phyloP scores from a whole-genome alignment of 139 green algal species.

The Zygnema cylindricum region DNA sequence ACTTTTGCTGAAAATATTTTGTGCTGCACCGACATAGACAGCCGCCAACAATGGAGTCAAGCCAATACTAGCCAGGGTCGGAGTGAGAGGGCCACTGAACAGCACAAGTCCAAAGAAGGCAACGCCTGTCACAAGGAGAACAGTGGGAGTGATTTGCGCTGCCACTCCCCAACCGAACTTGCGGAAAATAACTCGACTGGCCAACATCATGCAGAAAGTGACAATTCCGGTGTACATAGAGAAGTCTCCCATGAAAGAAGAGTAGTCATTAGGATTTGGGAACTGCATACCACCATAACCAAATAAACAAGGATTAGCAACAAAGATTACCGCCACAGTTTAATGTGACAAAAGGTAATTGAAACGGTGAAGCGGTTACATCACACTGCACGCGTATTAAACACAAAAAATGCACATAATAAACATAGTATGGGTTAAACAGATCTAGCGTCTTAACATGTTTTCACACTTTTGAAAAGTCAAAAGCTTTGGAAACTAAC shows the following conservation, averaged over 20 bases:
- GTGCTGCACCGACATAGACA: slow-evolving; percentile 93
- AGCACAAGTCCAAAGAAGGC: slow-evolving; percentile 97
- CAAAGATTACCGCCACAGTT: too few relatives aligned
- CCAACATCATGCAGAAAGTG: slow-evolving; percentile 97
- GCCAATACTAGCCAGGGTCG: slow-evolving; percentile 80
- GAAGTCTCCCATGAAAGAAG: slow-evolving; percentile 70
- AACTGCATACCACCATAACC: slow-evolving; percentile 67
- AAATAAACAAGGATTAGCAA: too few relatives aligned
- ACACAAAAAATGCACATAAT: too few relatives aligned
- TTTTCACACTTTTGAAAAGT: too few relatives aligned
- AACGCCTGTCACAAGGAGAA: slow-evolving; percentile 94
- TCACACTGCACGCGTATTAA: too few relatives aligned
- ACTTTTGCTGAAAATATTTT: slow-evolving; percentile 94
- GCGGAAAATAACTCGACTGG: slow-evolving; percentile 92
- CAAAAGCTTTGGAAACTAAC: too few relatives aligned
- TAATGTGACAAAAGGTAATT: too few relatives aligned
- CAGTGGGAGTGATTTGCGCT: slow-evolving; percentile 91
- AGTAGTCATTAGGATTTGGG: slow-evolving; percentile 66
- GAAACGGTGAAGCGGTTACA: too few relatives aligned
- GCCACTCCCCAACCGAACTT: slow-evolving; percentile 95
- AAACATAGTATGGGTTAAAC: too few relatives aligned
- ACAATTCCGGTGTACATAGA: slow-evolving; percentile 78
- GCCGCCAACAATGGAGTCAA: slow-evolving; percentile 94
- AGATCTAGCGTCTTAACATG: too few relatives aligned
- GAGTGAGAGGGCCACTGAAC: slow-evolving; percentile 76